Evolutionary conservation across 2,329 filamentous ascomycete species (phyloP), one percentile per base, ranked within the genome.

Genomic region (Phyllosticta paracitricarpa): DNA sequence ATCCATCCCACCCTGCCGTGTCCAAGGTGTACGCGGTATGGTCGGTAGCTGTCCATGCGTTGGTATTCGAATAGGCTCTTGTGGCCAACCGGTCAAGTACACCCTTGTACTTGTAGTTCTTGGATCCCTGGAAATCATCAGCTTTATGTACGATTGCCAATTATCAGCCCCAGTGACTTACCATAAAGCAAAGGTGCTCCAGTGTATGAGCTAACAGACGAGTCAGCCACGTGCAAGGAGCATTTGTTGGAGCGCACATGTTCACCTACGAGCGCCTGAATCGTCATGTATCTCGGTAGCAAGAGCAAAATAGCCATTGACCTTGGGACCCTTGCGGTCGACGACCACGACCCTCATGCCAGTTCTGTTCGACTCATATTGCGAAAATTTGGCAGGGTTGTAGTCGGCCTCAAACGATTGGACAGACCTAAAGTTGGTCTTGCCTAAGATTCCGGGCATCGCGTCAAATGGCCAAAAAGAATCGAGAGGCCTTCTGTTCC

Each of bases 281-380:
- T 99, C 91, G 77, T 99, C 94, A 68, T 96, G 88, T 68, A 99
- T 97, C 76, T 99, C 94, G 2, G 94, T 99, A 35, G 94, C 94
- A 59, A 99, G 82, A 35, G 92, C 88, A 75, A 99, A 99, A 76
- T 95, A 96, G 35, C 94, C 94, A 67, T 89, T 88, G 64, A 97
- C 84, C 74, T 97, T 97, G n/a, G 94, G 94, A 0, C 94, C 93
- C 72, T 94, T 86, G 67, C 91, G 87, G 72, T 97, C 89, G 67
- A 95, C 91, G 57, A 97, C 89, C 51, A 96, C 86, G 35, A 96
- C 89, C 67, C 92, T 88, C 90, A 99, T 94, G 58, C 94, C 94
- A 64, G 93, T 99, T 65, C 91, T 83, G 68, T 91, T 85, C 5
- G 94, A 99, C 70, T 95, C 91, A 89, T 99, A 99, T 73, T 97